Evolutionary conservation across 345 rosid genomes (phyloP).

Genomic region (Corchorus capsularis): DNA sequence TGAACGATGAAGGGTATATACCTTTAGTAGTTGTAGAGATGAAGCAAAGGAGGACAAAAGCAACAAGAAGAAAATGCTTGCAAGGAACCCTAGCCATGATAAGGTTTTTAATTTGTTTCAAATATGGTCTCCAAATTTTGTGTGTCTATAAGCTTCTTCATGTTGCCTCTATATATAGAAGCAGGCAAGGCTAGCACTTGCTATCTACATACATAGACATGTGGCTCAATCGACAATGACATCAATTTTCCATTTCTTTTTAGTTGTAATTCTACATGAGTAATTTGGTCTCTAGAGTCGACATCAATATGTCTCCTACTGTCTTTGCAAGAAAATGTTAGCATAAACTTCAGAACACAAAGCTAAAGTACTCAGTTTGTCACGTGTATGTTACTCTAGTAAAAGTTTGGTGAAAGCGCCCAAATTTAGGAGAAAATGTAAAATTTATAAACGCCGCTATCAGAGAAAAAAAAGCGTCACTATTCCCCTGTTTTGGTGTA

Average conservation of each 20-base stretch:
- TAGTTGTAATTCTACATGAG: slow-evolving; percentile 38
- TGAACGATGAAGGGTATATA: neutral
- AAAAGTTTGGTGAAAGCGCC: neutral
- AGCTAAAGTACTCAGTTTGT: neutral
- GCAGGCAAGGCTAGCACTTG: neutral
- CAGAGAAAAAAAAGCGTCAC: too few species aligned
- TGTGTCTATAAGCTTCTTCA: neutral
- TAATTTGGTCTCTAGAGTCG: slow-evolving; percentile 33
- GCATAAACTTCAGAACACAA: slow-evolving; percentile 1
- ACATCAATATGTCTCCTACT: slow-evolving; percentile 42
- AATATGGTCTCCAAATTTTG: neutral
- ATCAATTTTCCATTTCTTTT: slow-evolving; percentile 18
- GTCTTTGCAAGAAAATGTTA: slow-evolving; percentile 37
- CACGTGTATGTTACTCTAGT: neutral
- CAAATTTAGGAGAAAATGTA: neutral
- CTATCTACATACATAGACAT: slow-evolving; percentile 18
- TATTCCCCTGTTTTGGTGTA: too few species aligned
- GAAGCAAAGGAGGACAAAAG: slow-evolving; percentile 19
- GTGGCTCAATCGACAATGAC: slow-evolving; percentile 29
- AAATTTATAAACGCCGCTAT: too few species aligned
- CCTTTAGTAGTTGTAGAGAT: slow-evolving; percentile 4
- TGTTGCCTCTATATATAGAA: slow-evolving; percentile 32
- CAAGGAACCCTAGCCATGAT: slow-evolving; percentile 17
- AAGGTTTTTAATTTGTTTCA: neutral
- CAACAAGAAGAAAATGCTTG: slow-evolving; percentile 15